Evolutionary conservation across 495 filamentous ascomycete species (phyloP).

Genomic region (Glutinoglossum americanum): DNA sequence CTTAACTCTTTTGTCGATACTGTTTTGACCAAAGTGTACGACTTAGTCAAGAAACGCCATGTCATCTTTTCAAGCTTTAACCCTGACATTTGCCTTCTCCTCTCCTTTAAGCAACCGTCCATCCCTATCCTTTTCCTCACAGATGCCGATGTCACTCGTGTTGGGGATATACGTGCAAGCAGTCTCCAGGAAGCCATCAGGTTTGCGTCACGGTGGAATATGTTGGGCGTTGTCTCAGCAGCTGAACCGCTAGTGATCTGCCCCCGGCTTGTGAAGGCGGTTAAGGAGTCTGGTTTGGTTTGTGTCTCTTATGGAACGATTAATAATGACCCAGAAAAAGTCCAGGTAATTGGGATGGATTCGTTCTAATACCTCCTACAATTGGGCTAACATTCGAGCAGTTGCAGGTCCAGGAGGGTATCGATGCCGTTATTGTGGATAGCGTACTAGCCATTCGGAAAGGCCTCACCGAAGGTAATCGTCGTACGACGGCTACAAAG

Average conservation of each 20-base stretch:
- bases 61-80: slow-evolving; percentile 95
- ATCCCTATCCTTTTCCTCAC: slow-evolving; percentile 90
- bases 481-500: background rate
- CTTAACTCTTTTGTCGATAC: slow-evolving; percentile 95
- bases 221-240: slow-evolving; percentile 71
- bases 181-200: slow-evolving; percentile 88
- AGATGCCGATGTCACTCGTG: slow-evolving; percentile 53
- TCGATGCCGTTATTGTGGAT: slow-evolving; percentile 94
- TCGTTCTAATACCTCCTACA: background rate
- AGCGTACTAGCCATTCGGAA: slow-evolving; percentile 67
- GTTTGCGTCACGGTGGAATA: slow-evolving; percentile 84
- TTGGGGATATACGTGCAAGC: slow-evolving; percentile 76
- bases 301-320: slow-evolving; percentile 83
- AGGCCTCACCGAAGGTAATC: slow-evolving; percentile 27
- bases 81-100: slow-evolving; percentile 80
- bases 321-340: slow-evolving; percentile 72
- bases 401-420: slow-evolving; percentile 83
- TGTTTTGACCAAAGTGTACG: slow-evolving; percentile 71
- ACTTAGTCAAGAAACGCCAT: slow-evolving; percentile 47
- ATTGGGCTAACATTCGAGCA: slow-evolving; percentile 13
- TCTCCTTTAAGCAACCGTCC: slow-evolving; percentile 89
- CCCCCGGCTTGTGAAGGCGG: slow-evolving; percentile 81
- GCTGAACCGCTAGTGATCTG: slow-evolving; percentile 71
- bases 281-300: slow-evolving; percentile 83
- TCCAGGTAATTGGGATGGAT: slow-evolving; percentile 37